Base-by-base conservation (phyloP, 1,139 yeast genomes). In the Taiozyma sp. region DNA sequence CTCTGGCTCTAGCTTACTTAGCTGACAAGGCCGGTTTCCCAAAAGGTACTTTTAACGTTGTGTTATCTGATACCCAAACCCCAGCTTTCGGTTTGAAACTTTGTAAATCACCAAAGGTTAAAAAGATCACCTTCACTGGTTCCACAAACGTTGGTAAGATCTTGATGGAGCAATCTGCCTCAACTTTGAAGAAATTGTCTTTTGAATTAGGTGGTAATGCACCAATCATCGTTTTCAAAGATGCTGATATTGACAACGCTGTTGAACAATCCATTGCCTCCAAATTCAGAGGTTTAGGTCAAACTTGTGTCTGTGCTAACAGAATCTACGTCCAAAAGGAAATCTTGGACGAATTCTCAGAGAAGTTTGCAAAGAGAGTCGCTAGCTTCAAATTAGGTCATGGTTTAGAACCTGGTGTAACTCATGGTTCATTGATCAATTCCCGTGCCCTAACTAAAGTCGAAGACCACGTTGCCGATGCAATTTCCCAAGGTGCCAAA, bases 181-280 rank as follows among this genome's bases (percentile, higher is more conserved):
- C 83, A 3, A 85, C 95, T 9, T 74, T 90, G 64, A 91, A 91
- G 69, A 90, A 90, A 65, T 72, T 88, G 43, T 85, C 95, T 0
- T 78, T 91, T 65, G 97, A 91, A 70, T 74, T 90, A 48, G 98
- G 98, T 45, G 98, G 97, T 43, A 91, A 90, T 66, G 96, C 97
- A 4, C 97, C 97, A 19, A 83, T 89, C 58, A 84, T 90, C 55
- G 90, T 89, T 11, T 89, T 89, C 68, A 86, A 82, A 29, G 97
- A 89, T 65, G 93, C 89, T 8, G 85, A 88, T 60, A 58, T 90
- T 35, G 91, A 86, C 53, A 72, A 74, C 47, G 96, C 97, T 1
- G 90, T 88, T 16, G 79, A 74, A 37, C 93, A 88, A 39, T 83
- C 88, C 9, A 66, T 81, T 54, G 82, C 80, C 35, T 79, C 84